Conservation (phyloP, 495 filamentous ascomycete species). For the Glutinoglossum americanum region DNA sequence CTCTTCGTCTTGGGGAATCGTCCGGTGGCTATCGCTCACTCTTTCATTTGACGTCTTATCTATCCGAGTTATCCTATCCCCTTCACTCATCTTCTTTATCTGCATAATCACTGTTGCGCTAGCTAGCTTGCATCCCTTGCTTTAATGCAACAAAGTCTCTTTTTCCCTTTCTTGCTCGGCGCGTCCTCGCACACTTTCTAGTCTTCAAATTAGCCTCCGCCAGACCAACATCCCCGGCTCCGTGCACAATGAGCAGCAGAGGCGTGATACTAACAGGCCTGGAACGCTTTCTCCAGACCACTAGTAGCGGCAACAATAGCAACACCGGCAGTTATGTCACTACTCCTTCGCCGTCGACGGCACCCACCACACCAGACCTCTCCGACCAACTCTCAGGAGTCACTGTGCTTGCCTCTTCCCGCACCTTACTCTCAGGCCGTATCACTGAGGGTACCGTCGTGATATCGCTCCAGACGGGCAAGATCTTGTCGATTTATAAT, state of each 20-base stretch:
- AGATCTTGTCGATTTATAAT: conserved; percentile 59
- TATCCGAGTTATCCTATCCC: too few relatives aligned
- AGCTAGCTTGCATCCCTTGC: background rate
- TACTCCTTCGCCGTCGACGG: conserved; percentile 11
- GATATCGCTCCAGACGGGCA: conserved; percentile 58
- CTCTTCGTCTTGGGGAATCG: background rate
- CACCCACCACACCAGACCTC: conserved; percentile 9
- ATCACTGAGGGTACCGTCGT: conserved; percentile 61
- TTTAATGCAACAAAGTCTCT: background rate
- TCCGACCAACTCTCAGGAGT: conserved; percentile 17
- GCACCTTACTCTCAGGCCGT: conserved; percentile 45
- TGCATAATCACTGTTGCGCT: background rate
- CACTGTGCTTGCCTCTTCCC: conserved; percentile 60
- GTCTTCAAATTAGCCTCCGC: background rate
- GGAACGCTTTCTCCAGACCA: background rate
- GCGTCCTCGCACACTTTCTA: background rate
- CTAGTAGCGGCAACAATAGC: background rate
- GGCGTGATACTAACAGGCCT: background rate
- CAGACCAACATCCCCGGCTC: background rate
- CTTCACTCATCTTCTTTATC: background rate
- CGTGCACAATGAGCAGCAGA: background rate
- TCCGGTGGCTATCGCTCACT: too few relatives aligned
- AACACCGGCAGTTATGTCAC: background rate
- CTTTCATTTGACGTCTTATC: too few relatives aligned
- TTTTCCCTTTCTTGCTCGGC: background rate